Percentiles rank a stretch among this genome's conserved stretches.
Conservation (phyloP, 2,329 filamentous ascomycete species). For the Fusarium fracticaudum region DNA sequence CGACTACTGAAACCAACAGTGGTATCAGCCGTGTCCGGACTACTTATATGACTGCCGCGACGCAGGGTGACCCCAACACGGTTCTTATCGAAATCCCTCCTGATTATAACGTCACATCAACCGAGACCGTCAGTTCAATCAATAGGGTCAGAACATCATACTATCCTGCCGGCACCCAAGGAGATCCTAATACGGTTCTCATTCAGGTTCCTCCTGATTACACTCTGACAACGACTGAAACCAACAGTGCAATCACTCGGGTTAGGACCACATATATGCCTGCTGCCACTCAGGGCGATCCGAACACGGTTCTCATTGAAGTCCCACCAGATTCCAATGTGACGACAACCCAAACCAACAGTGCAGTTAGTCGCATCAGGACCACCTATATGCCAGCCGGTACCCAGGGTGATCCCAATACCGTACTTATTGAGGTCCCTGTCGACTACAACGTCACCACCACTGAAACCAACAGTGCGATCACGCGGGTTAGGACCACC, state of each 20-base stretch:
- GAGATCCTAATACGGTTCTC: conserved; percentile 10
- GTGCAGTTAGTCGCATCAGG: neutral
- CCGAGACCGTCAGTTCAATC: neutral
- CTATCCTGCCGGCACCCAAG: neutral
- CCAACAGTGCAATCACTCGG: neutral
- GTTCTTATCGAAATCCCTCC: neutral
- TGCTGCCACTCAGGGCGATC: neutral
- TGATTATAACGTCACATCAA: neutral
- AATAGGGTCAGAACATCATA: neutral
- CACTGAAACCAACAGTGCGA: neutral
- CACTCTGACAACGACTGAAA: conserved; percentile 5
- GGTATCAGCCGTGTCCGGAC: neutral
- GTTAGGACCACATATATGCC: conserved; percentile 3
- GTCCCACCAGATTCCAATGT: neutral
- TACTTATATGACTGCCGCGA: neutral
- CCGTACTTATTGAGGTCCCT: conserved; percentile 8
- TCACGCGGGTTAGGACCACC: neutral
- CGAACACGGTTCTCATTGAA: conserved; percentile 1
- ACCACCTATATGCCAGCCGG: conserved; percentile 8
- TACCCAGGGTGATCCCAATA: conserved; percentile 10
- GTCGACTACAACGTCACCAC: neutral
- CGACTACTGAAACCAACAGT: neutral
- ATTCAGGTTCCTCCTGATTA: conserved; percentile 13
- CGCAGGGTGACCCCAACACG: neutral
- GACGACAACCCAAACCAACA: neutral